A percentile compares a stretch with the other conserved stretches of the same genome.
Evolutionary conservation across 345 rosid species (phyloP).

Genomic region (Mercurialis annua): DNA sequence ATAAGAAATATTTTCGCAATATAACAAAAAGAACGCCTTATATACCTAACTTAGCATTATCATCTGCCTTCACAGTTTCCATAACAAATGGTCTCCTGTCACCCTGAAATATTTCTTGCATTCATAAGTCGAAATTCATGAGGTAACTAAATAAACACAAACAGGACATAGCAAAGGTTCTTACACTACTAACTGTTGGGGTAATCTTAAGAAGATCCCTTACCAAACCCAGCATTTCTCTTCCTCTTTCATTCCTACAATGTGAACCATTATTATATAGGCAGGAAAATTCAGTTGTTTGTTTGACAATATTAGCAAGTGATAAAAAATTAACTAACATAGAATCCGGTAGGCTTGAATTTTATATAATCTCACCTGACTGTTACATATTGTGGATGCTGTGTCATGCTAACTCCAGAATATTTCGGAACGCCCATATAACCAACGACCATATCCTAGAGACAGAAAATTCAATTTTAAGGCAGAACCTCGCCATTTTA

Average conservation of each 20-base stretch:
- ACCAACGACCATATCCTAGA: conserved; percentile 90
- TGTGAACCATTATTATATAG: conserved; percentile 17
- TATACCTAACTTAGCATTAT: conserved; percentile 79
- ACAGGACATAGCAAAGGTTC: conserved; percentile 17
- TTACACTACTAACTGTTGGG: conserved; percentile 78
- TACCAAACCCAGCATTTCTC: conserved; percentile 84
- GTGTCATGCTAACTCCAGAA: conserved; percentile 79
- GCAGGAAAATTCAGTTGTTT: neutral
- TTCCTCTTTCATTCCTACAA: conserved; percentile 78
- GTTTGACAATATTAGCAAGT: neutral
- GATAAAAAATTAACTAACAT: neutral
- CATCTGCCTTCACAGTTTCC: conserved; percentile 97
- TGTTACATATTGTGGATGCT: conserved; percentile 92
- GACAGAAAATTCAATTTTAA: conserved; percentile 16
- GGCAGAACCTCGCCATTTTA: neutral
- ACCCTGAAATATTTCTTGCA: conserved; percentile 48
- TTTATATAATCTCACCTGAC: conserved; percentile 49
- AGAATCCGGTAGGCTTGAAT: conserved; percentile 5
- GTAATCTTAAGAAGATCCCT: conserved; percentile 74
- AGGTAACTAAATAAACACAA: conserved; percentile 1
- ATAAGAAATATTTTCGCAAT: neutral
- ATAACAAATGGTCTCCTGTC: conserved; percentile 75
- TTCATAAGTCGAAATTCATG: neutral
- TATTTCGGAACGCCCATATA: conserved; percentile 98
- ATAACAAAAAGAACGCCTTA: conserved; percentile 8